Evolutionary conservation across 805 yeast genomes (phyloP).

Genomic region (Wickerhamomyces alni): DNA sequence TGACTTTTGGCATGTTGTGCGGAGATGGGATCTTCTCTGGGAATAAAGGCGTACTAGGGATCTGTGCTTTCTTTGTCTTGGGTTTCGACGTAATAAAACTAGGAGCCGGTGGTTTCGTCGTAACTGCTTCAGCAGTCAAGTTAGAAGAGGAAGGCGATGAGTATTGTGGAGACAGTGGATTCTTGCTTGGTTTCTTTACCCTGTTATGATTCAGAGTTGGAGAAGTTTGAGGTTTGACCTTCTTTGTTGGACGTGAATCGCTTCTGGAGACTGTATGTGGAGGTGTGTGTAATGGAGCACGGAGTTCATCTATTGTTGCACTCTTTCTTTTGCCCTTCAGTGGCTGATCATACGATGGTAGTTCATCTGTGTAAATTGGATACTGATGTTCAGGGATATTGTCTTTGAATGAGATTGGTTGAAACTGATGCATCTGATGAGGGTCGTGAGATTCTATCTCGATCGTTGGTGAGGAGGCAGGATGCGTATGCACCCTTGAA

Average conservation of each 20-base stretch:
- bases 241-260: slow-evolving; percentile 9
- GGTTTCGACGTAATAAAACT: background rate
- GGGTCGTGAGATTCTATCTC: background rate
- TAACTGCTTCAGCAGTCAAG: background rate
- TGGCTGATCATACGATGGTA: too few relatives aligned
- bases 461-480: background rate
- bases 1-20: slow-evolving; percentile 18
- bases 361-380: too few relatives aligned
- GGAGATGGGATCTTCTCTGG: slow-evolving; percentile 17
- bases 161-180: slow-evolving; percentile 23
- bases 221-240: slow-evolving; percentile 17
- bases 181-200: slow-evolving; percentile 12
- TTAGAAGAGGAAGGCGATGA: slow-evolving; percentile 19
- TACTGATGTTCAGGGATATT: too few relatives aligned
- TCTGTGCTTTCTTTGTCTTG: slow-evolving; percentile 10
- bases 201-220: slow-evolving; percentile 15
- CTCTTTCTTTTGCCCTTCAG: slow-evolving; percentile 8
- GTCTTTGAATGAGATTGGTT: too few relatives aligned
- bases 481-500: background rate
- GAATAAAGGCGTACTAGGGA: slow-evolving; percentile 1
- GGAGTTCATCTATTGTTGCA: slow-evolving; percentile 8
- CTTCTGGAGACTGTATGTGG: slow-evolving; percentile 22
- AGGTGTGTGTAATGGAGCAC: slow-evolving; percentile 21
- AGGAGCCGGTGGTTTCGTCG: background rate
- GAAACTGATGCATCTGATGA: too few relatives aligned